Base-by-base conservation (phyloP, 2,329 filamentous ascomycete genomes). In the Penicillium italicum region DNA sequence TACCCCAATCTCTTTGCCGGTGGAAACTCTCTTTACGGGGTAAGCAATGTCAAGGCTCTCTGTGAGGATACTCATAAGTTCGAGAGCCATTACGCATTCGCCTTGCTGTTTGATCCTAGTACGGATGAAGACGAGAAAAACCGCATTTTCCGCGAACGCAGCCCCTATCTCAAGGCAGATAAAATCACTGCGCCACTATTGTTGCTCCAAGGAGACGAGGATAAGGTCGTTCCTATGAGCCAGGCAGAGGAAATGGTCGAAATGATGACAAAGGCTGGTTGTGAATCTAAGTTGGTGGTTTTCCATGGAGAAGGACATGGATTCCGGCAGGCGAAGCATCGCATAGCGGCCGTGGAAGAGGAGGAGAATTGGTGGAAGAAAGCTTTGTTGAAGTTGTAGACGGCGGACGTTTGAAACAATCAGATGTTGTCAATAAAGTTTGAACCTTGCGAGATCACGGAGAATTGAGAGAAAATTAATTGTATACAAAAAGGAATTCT, bases 141-240 rank as follows among this genome's bases (percentile, higher is more conserved):
- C 9, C 65, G 64, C 18, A 69, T 80, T 3, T 77, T 76, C 50
- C 63, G 63, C 3, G 79, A 79, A 50, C 67, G 80, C 10, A 82
- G 79, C 53, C 79, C 81, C 0, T 63, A 80, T 10, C 75, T 72
- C 43, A 73, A 80, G 30, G 79, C 76, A 0, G 70, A 75, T 12
- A 72, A 73, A 50, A 80, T 82, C 51, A 68, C 66, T 20, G 68
- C 76, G 2, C 80, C 81, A 2, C 62, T 86, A 14, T 66, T 85
- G 38, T 67, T 86, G 20, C 60, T 85, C 5, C 80, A 84, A 14
- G 83, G 83, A 0, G 74, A 74, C 5, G 70, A 73, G 8, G 84
- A 86, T 59, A 78, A 76, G 24, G 77, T 85, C 3, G 83, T 85
- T n/a, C 83, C 82, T 0, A 65, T 80, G 16, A 73, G 76, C n/a